Evolutionary conservation across 495 filamentous ascomycete genomes (phyloP), one percentile per base, ranked within the genome.

Genomic region (Penicillium coffeae): DNA sequence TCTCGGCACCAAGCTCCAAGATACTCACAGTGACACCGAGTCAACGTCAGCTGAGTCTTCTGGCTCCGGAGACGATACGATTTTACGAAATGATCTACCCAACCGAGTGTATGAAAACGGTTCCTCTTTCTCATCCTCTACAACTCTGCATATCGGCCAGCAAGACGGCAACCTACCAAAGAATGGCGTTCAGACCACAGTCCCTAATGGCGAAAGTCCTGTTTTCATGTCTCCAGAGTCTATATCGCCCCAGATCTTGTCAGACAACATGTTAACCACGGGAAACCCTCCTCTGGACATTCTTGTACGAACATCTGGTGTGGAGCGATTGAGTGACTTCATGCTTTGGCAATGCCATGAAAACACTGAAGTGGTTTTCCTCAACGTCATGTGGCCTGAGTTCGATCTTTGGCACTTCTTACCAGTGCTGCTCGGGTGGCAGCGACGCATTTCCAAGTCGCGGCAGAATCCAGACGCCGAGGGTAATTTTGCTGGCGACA

Each of bases 331-430:
- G 48, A 95, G 89, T 57, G 93, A 98, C 60, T 98, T 97, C 59
- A 90, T 98, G 90, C 82, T 98, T 43, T 98, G 93, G 93, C 93
- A 98, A 67, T 91, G 87, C 57, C 90, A 97, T 56, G 77, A 94
- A 58, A 75, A 92, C 36, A 97, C 93, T 0, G 85, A 95, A 45
- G 85, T 97, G 45, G 88, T 89, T 33, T 98, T 97, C 68, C 64
- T 96, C 34, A 81, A 96, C 47, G 92, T 89, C 47, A 70, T 97
- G 36, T 98, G 93, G 93, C 93, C 93, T 3, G 90, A 97, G 55
- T 96, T 98, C 55, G 90, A 94, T 60, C 74, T 98, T 9, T 94
- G 90, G 91, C 75, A 89, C 36, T 97, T 98, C 68, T 56, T 98
- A 20, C 93, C 94, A 0, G 90, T 97, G 3, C 69, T 98, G 30